Conservation (phyloP, 345 rosid genomes). For the Clarkia xantiana region DNA sequence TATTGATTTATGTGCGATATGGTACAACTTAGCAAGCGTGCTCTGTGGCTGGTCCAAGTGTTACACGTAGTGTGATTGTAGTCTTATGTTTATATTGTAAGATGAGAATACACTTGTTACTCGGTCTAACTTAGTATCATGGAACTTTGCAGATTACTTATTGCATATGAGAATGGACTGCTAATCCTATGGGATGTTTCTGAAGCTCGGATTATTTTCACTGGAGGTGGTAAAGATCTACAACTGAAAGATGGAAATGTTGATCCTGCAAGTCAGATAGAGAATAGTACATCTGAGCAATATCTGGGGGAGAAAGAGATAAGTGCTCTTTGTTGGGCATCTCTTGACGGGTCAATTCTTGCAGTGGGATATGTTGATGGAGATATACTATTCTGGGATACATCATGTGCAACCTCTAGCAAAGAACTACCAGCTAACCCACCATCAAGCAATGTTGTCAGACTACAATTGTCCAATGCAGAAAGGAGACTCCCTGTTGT, state of each 20-base stretch:
- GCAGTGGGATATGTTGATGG: slow-evolving; percentile 67
- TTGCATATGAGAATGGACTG: slow-evolving; percentile 52
- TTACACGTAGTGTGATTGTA: no score
- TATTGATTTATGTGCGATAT: no score
- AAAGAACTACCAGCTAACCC: slow-evolving; percentile 19
- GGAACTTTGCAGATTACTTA: slow-evolving; percentile 36
- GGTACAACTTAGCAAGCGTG: no score
- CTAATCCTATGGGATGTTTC: slow-evolving; percentile 54
- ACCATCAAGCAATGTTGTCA: slow-evolving; percentile 30
- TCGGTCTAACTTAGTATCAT: background rate
- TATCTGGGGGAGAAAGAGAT: slow-evolving; percentile 41
- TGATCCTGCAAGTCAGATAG: slow-evolving; percentile 12
- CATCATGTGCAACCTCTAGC: slow-evolving; percentile 16
- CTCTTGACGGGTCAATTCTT: slow-evolving; percentile 43
- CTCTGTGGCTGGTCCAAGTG: no score
- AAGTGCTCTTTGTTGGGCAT: slow-evolving; percentile 68
- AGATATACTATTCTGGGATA: slow-evolving; percentile 61
- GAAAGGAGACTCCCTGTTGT: slow-evolving; percentile 59
- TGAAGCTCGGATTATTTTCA: slow-evolving; percentile 29
- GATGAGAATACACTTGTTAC: no score
- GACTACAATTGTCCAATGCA: slow-evolving; percentile 43
- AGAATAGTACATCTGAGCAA: slow-evolving; percentile 12
- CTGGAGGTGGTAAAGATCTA: slow-evolving; percentile 57
- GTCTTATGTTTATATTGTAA: background rate
- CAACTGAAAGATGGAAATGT: slow-evolving; percentile 30